phyloP scores from a whole-genome alignment of 768 basidiomycete species.

The Suillus ampliporus region DNA sequence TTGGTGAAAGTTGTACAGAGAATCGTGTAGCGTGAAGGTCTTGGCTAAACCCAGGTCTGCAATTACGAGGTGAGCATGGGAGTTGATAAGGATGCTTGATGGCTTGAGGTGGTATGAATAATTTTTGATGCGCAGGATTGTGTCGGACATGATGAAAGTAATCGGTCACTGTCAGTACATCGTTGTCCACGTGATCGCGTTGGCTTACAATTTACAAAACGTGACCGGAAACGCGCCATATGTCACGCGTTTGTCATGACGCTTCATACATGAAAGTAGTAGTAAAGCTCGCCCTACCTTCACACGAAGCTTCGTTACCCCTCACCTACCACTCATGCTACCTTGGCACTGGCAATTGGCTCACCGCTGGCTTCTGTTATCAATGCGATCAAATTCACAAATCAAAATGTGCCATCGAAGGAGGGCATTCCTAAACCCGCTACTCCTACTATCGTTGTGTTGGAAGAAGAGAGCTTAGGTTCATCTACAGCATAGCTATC shows the following conservation, averaged over 20 bases:
- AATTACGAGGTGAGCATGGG: slow-evolving; percentile 56
- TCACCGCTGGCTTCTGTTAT: slow-evolving; percentile 35
- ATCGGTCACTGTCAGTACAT: no score
- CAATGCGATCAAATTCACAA: slow-evolving; percentile 33
- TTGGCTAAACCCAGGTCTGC: slow-evolving; percentile 66
- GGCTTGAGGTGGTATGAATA: slow-evolving; percentile 75
- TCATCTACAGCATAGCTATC: slow-evolving; percentile 11
- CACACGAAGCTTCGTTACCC: neutral
- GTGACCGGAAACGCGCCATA: no score
- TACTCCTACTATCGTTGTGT: slow-evolving; percentile 4
- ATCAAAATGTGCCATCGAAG: neutral
- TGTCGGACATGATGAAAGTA: no score
- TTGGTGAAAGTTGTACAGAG: slow-evolving; percentile 1
- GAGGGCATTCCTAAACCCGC: neutral
- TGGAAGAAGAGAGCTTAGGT: slow-evolving; percentile 9
- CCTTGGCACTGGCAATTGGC: slow-evolving; percentile 22
- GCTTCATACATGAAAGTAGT: slow-evolving; percentile 20
- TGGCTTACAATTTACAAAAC: no score
- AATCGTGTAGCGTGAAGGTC: slow-evolving; percentile 16
- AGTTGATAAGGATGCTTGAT: slow-evolving; percentile 60
- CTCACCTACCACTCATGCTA: slow-evolving; percentile 8
- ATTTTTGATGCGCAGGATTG: no score
- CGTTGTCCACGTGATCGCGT: no score
- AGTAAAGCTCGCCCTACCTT: slow-evolving; percentile 9
- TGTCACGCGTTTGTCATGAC: no score